phyloP scores from a whole-genome alignment of 2,329 filamentous ascomycete genomes.

The Microdochium trichocladiopsis region DNA sequence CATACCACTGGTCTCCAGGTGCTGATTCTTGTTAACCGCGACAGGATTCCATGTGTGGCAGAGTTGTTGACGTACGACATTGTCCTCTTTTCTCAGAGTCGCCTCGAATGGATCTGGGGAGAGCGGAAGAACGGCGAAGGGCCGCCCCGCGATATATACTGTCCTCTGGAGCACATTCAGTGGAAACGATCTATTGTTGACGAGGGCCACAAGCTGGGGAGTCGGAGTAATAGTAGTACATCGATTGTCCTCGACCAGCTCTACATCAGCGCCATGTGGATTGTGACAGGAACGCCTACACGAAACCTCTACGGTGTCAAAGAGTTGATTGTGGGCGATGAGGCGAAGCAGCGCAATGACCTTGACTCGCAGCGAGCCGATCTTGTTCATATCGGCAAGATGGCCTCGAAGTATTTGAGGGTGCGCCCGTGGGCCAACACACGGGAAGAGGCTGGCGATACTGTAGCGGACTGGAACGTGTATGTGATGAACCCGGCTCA shows the following conservation, averaged over 20 bases:
- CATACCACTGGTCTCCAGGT: constrained; percentile 64
- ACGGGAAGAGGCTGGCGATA: constrained; percentile 43
- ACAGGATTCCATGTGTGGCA: constrained; percentile 46
- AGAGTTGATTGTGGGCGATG: neutral
- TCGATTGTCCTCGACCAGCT: constrained; percentile 44
- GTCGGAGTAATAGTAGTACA: constrained; percentile 50
- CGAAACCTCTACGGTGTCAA: constrained; percentile 74
- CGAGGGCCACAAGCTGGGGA: constrained; percentile 81
- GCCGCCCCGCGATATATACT: constrained; percentile 27
- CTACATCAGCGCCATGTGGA: constrained; percentile 71
- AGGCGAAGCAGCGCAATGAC: constrained; percentile 23
- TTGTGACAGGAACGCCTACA: constrained; percentile 85
- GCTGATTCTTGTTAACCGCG: constrained; percentile 50
- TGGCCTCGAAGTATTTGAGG: constrained; percentile 65
- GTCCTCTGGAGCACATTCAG: constrained; percentile 62
- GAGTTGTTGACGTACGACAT: constrained; percentile 65
- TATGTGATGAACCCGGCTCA: constrained; percentile 60
- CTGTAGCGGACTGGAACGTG: constrained; percentile 59
- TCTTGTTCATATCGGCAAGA: constrained; percentile 57
- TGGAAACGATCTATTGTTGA: constrained; percentile 90
- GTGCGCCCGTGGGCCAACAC: constrained; percentile 73
- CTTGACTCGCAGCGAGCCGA: constrained; percentile 49
- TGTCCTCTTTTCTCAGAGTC: constrained; percentile 66
- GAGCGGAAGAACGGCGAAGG: constrained; percentile 28
- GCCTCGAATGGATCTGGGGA: constrained; percentile 60